phyloP scores from a whole-genome alignment of 495 filamentous ascomycete genomes.

The Neurospora discreta region DNA sequence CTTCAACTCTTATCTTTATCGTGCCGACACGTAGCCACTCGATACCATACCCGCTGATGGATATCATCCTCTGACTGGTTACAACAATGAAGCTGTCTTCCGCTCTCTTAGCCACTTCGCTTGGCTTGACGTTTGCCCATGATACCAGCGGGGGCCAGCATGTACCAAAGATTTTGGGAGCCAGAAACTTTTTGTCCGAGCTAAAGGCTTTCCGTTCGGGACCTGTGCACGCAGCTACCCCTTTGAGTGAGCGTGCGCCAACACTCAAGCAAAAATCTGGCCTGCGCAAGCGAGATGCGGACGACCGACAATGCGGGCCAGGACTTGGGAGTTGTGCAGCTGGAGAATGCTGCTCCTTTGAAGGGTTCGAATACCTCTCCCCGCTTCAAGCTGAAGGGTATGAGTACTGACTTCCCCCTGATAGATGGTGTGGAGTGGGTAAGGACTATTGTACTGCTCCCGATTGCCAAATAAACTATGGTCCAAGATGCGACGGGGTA shows the following conservation, averaged over 20 bases:
- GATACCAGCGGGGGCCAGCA: conserved; percentile 18
- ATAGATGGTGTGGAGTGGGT: conserved; percentile 48
- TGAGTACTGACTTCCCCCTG: conserved; percentile 20
- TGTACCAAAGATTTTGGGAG: conserved; percentile 26
- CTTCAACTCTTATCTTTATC: not conserved
- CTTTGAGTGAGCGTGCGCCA: not conserved
- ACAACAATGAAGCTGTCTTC: conserved; percentile 24
- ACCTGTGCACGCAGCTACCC: not conserved
- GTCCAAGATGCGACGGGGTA: conserved; percentile 51
- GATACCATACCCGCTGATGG: not conserved
- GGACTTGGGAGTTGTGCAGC: conserved; percentile 39
- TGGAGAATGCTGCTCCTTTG: conserved; percentile 52
- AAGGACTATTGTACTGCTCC: conserved; percentile 55
- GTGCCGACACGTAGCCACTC: not conserved
- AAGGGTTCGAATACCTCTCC: conserved; percentile 33
- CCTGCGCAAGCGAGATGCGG: conserved; percentile 9
- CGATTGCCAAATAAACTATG: conserved; percentile 59
- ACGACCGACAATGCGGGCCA: conserved; percentile 26
- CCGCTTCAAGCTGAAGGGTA: conserved; percentile 1
- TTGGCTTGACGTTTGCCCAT: conserved; percentile 19
- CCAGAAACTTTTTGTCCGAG: conserved; percentile 22
- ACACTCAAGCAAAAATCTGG: conserved; percentile 1
- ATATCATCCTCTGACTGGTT: not conserved
- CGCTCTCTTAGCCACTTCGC: conserved; percentile 14
- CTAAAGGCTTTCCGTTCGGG: conserved; percentile 12